Percentiles rank a stretch among this genome's conserved stretches.
Evolutionary conservation across 2,329 filamentous ascomycete species (phyloP).

Genomic region (Pezicula radicicola): DNA sequence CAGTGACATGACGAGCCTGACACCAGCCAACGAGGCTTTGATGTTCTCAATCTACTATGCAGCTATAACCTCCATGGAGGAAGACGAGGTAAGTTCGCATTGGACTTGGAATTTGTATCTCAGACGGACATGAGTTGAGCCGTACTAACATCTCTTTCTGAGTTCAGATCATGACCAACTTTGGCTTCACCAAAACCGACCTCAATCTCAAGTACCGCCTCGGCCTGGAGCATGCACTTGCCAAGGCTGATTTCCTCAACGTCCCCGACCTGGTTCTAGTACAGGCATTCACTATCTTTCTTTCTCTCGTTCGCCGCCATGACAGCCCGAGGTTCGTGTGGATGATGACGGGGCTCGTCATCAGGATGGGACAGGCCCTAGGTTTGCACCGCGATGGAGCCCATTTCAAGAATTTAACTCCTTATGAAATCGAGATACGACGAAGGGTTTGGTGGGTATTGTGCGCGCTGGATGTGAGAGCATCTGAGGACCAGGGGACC

Average conservation of each 20-base stretch:
- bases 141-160: background rate
- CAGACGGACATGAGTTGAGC: background rate
- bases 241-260: conserved; percentile 58
- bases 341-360: conserved; percentile 61
- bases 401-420: conserved; percentile 33
- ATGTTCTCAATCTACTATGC: conserved; percentile 57
- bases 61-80: conserved; percentile 52
- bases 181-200: conserved; percentile 44
- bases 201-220: conserved; percentile 39
- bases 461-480: conserved; percentile 55
- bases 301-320: conserved; percentile 48
- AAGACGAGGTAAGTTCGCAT: conserved; percentile 44
- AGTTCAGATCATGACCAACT: conserved; percentile 40
- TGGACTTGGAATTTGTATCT: background rate
- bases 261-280: conserved; percentile 56
- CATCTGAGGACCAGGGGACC: conserved; percentile 56
- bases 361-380: conserved; percentile 43
- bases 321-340: conserved; percentile 55
- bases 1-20: conserved; percentile 28
- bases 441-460: conserved; percentile 58
- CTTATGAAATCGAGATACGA: conserved; percentile 54
- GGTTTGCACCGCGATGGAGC: conserved; percentile 41
- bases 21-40: conserved; percentile 46
- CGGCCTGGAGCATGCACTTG: conserved; percentile 54
- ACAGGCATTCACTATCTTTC: conserved; percentile 59